phyloP scores from a whole-genome alignment of 2,329 filamentous ascomycete species.

The Emergomyces orientalis region DNA sequence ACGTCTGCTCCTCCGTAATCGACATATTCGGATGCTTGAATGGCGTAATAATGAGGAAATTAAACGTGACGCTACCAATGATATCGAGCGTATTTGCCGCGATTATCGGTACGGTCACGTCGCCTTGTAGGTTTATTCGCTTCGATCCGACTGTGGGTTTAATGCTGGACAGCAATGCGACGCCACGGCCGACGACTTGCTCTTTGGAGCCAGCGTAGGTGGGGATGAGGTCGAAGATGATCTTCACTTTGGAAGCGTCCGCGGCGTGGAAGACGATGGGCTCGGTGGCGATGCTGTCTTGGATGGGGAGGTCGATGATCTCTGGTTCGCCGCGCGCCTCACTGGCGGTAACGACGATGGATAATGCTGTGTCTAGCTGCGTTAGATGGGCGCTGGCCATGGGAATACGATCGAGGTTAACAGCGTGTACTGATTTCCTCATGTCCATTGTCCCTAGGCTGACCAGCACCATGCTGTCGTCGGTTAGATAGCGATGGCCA shows the following conservation, averaged over 20 bases:
- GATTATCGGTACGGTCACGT: constrained; percentile 84
- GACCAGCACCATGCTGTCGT: constrained; percentile 82
- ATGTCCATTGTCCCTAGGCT: constrained; percentile 93
- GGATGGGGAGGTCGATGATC: constrained; percentile 83
- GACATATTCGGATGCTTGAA: constrained; percentile 92
- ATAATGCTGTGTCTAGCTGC: constrained; percentile 87
- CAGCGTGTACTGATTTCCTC: constrained; percentile 68
- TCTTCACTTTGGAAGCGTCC: constrained; percentile 70
- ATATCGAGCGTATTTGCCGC: constrained; percentile 73
- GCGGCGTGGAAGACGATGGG: constrained; percentile 79
- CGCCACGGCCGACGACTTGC: constrained; percentile 75
- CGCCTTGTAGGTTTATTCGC: constrained; percentile 84
- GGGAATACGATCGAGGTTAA: constrained; percentile 80
- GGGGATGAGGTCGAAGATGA: constrained; percentile 89
- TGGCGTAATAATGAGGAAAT: constrained; percentile 88
- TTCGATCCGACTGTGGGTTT: constrained; percentile 74
- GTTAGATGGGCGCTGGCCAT: constrained; percentile 82
- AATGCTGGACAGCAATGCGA: constrained; percentile 77
- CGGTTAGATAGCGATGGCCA: constrained; percentile 85
- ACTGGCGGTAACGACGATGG: constrained; percentile 76
- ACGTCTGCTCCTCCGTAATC: constrained; percentile 80
- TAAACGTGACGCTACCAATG: constrained; percentile 93
- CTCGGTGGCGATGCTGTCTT: constrained; percentile 88
- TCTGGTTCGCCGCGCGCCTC: constrained; percentile 80
- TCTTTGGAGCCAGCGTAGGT: constrained; percentile 81